phyloP scores from a whole-genome alignment of 75 land plant genomes.

The Pinus albicaulis region DNA sequence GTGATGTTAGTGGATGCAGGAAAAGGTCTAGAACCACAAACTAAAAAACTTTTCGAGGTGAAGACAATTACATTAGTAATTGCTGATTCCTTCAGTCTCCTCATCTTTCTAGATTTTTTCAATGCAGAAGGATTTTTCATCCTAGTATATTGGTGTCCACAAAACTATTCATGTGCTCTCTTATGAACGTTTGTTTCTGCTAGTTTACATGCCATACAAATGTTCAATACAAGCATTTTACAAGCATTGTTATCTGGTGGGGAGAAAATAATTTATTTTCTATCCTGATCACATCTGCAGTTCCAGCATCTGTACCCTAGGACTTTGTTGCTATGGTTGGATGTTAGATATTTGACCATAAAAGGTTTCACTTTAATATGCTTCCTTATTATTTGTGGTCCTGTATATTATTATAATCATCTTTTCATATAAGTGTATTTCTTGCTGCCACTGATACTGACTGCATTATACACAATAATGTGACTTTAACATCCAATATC shows the following conservation, averaged over 20 bases:
- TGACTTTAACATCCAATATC: background rate
- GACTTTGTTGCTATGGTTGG: background rate
- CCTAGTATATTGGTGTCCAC: background rate
- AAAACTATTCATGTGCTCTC: background rate
- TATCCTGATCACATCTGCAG: background rate
- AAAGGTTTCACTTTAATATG: background rate
- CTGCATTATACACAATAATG: background rate
- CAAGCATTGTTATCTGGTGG: background rate
- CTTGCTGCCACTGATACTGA: background rate
- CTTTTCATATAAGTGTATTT: conserved; percentile 4
- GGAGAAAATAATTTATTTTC: background rate
- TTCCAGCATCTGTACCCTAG: background rate
- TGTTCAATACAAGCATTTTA: background rate
- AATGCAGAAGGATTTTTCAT: background rate
- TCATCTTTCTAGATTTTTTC: background rate
- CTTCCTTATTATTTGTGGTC: background rate
- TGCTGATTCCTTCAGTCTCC: background rate
- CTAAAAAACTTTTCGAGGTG: conserved; percentile 56
- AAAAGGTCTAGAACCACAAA: conserved; percentile 56
- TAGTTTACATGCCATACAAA: background rate
- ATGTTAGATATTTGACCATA: background rate
- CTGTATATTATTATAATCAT: background rate
- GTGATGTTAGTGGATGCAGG: conserved; percentile 62
- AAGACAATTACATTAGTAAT: background rate
- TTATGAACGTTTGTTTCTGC: background rate